These are phyloP conservation scores for Austroboletus niveus DNA, from an alignment of 1,284 basidiomycete genomes.

Conservation along the genomic window DNA sequence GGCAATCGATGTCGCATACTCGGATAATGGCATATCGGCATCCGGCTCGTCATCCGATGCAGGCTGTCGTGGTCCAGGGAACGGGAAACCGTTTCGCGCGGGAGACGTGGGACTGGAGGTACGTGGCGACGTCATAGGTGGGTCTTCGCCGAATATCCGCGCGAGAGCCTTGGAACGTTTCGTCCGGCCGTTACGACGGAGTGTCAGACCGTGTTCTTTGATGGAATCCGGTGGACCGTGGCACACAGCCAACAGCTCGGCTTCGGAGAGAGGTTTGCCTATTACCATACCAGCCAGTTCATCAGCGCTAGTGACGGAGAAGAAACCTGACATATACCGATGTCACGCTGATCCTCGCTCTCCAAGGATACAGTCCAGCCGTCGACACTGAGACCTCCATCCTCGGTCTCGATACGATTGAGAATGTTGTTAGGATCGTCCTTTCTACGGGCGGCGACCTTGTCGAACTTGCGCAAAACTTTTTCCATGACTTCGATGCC, in stretches of 20 bases:
- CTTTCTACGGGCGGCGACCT: slow-evolving; percentile 51
- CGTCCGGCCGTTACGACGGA: slow-evolving; percentile 52
- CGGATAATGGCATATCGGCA: slow-evolving; percentile 36
- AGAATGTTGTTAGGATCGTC: slow-evolving; percentile 44
- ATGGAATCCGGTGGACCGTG: slow-evolving; percentile 79
- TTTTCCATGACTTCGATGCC: slow-evolving; percentile 85
- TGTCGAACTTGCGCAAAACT: slow-evolving; percentile 86
- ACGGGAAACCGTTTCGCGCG: slow-evolving; percentile 25
- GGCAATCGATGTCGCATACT: slow-evolving; percentile 6
- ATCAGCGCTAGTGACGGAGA: background rate
- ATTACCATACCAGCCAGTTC: background rate
- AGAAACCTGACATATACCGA: slow-evolving; percentile 42
- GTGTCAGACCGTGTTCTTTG: slow-evolving; percentile 79
- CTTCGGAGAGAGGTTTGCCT: slow-evolving; percentile 79
- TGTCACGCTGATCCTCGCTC: slow-evolving; percentile 54
- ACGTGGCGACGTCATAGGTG: slow-evolving; percentile 29
- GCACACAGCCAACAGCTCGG: slow-evolving; percentile 83
- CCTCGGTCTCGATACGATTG: slow-evolving; percentile 55
- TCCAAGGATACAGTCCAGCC: slow-evolving; percentile 86
- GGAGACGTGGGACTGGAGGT: slow-evolving; percentile 36
- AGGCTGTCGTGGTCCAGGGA: slow-evolving; percentile 17
- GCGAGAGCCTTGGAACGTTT: slow-evolving; percentile 47
- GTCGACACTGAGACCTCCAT: slow-evolving; percentile 74
- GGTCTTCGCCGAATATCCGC: slow-evolving; percentile 59
- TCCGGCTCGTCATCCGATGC: slow-evolving; percentile 40